Evolutionary conservation across 2,329 filamentous ascomycete species (phyloP), one percentile per base, ranked within the genome.

Genomic region (Hypomyces perniciosus): DNA sequence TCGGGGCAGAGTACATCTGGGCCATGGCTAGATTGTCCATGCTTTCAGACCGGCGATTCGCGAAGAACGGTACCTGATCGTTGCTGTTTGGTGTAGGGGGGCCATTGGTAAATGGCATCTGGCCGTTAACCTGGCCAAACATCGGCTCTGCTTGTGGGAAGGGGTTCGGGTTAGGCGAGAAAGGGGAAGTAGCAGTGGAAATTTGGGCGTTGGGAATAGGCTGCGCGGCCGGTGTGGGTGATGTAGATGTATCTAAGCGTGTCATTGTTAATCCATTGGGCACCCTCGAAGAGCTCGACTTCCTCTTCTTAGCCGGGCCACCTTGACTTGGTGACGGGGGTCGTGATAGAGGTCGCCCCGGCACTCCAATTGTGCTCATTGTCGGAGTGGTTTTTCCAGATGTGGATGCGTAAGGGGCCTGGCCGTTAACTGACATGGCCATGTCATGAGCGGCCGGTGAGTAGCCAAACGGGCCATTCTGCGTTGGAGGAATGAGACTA

Each of bases 201-300:
- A 72, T 62, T 59, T 78, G 62, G 57, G 67, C 53, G 46, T 59
- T 61, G 10, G 61, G 66, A 63, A 56, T 68, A 28, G 7, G 12
- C 55, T 66, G 72, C 55, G 62, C 65, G 56, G 54, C 57, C 50
- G 63, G 69, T 54, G 67, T 68, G 58, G 64, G 75, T 44, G 68
- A 72, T 2, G 81, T 84, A 58, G 68, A 72, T 2, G 81, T 84
- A 58, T 93, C 87, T 34, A 93, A 74, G 50, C 83, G 83, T 2
- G 90, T 95, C 90, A 96, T 95, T 6, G 85, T 80, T 59, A 95
- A 69, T 12, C 81, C 84, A 13, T 79, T 83, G 1, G 89, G 87
- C 10, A 95, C 72, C 65, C 88, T 88, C 33, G 81, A 79, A 38
- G 77, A 78, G 65, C 85, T 90, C 5, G 85, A 83, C 67, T 95